A percentile compares a stretch with the other conserved stretches of the same genome.
Conservation (phyloP, 805 yeast species). For the Zygotorulaspora chibaensis region DNA sequence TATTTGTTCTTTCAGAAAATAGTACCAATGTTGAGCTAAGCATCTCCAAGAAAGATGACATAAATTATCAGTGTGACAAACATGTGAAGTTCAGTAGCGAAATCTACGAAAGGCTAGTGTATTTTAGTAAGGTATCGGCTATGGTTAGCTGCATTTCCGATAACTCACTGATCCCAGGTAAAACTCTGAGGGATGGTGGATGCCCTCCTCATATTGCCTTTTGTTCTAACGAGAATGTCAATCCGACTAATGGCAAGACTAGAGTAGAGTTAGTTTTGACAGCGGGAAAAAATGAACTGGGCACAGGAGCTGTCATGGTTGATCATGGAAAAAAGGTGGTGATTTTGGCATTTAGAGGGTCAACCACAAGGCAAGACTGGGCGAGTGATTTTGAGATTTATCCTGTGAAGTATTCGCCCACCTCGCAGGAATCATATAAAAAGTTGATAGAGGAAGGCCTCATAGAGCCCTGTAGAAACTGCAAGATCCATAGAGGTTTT, state of each 20-base stretch:
- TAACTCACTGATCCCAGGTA: constrained; percentile 20
- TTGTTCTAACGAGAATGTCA: constrained; percentile 27
- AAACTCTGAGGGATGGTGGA: constrained; percentile 29
- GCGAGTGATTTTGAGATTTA: constrained; percentile 49
- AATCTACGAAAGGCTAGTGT: constrained; percentile 30
- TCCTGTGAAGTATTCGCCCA: constrained; percentile 47
- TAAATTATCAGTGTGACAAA: background rate
- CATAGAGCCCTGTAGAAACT: constrained; percentile 41
- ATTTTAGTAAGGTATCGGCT: constrained; percentile 34
- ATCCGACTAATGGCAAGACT: constrained; percentile 30
- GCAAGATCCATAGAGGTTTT: constrained; percentile 66
- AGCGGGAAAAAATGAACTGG: constrained; percentile 44
- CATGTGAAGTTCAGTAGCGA: constrained; percentile 3
- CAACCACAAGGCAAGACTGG: constrained; percentile 60
- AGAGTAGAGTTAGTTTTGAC: constrained; percentile 40
- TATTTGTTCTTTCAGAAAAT: background rate
- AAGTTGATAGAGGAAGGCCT: constrained; percentile 22
- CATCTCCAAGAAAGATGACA: background rate
- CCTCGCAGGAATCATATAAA: constrained; percentile 28
- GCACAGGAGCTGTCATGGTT: constrained; percentile 52
- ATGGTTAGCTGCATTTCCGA: constrained; percentile 36
- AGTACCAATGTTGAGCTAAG: background rate
- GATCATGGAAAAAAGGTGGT: constrained; percentile 45
- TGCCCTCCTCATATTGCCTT: constrained; percentile 33
- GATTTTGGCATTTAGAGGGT: constrained; percentile 58